Evolutionary conservation across 306 rosid species (phyloP).

Genomic region (Bauhinia variegata): DNA sequence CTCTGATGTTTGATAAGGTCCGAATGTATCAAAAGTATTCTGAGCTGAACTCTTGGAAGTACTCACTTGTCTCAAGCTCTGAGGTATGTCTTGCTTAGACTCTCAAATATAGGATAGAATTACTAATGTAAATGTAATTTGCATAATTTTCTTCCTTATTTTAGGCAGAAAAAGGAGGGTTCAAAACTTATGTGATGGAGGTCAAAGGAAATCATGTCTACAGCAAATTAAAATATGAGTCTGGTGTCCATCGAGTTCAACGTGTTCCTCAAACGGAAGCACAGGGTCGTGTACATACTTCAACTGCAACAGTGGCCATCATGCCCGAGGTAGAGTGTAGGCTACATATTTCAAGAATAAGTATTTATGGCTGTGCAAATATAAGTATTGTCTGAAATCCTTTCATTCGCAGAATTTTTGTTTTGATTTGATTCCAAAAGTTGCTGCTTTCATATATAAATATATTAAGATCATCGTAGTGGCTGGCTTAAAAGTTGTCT

Average conservation of each 20-base stretch:
- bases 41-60: slow-evolving; percentile 82
- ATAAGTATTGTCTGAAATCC: slow-evolving; percentile 22
- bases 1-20: slow-evolving; percentile 61
- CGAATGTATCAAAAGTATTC: slow-evolving; percentile 93
- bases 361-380: slow-evolving; percentile 19
- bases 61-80: slow-evolving; percentile 66
- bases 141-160: slow-evolving; percentile 33
- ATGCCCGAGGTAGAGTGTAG: slow-evolving; percentile 89
- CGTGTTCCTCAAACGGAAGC: slow-evolving; percentile 97
- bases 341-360: slow-evolving; percentile 25
- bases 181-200: slow-evolving; percentile 95
- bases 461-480: slow-evolving; percentile 16
- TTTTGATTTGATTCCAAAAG: slow-evolving; percentile 36
- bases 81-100: slow-evolving; percentile 51
- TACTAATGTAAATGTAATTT: slow-evolving; percentile 25
- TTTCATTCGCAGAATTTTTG: slow-evolving; percentile 20
- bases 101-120: slow-evolving; percentile 18
- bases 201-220: slow-evolving; percentile 87
- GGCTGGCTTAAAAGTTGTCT: slow-evolving; percentile 21
- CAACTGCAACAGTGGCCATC: slow-evolving; percentile 98
- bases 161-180: slow-evolving; percentile 97
- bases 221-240: slow-evolving; percentile 92
- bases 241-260: slow-evolving; percentile 98
- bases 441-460: slow-evolving; percentile 9
- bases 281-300: slow-evolving; percentile 97